phyloP scores from a whole-genome alignment of 352 stramenopile species.

The Globisporangium mamillatum region DNA sequence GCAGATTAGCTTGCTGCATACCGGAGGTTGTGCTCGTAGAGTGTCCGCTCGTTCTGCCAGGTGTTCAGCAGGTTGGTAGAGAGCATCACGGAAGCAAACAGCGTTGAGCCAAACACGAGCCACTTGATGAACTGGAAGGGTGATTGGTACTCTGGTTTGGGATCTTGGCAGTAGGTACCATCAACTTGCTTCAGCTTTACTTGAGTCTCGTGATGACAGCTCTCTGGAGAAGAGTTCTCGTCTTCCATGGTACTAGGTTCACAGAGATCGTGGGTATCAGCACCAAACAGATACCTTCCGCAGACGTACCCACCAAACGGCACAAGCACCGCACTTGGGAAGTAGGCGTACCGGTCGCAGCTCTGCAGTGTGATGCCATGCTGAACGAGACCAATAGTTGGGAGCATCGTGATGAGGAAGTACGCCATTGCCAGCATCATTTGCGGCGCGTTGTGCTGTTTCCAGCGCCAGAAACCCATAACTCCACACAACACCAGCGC shows the following conservation, averaged over 20 bases:
- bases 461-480: conserved; percentile 5
- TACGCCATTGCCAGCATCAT: conserved; percentile 30
- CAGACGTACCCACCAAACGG: conserved; percentile 30
- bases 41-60: conserved; percentile 37
- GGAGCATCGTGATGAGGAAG: conserved; percentile 48
- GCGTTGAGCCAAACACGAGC: conserved; percentile 1
- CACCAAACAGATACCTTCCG: conserved; percentile 17
- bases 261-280: not conserved
- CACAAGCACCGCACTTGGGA: conserved; percentile 42
- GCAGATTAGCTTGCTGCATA: not conserved
- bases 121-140: not conserved
- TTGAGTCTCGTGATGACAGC: not conserved
- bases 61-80: conserved; percentile 21
- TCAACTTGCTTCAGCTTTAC: not conserved
- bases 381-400: conserved; percentile 62
- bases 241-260: not conserved
- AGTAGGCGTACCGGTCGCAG: conserved; percentile 71
- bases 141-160: not conserved
- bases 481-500: conserved; percentile 17
- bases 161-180: not conserved
- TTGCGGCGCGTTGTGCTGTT: conserved; percentile 10
- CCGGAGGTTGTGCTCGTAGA: conserved; percentile 31
- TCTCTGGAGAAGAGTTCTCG: not conserved
- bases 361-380: conserved; percentile 57
- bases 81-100: conserved; percentile 21